Conservation (phyloP, 345 rosid species). For the Euphorbia pulcherrima region DNA sequence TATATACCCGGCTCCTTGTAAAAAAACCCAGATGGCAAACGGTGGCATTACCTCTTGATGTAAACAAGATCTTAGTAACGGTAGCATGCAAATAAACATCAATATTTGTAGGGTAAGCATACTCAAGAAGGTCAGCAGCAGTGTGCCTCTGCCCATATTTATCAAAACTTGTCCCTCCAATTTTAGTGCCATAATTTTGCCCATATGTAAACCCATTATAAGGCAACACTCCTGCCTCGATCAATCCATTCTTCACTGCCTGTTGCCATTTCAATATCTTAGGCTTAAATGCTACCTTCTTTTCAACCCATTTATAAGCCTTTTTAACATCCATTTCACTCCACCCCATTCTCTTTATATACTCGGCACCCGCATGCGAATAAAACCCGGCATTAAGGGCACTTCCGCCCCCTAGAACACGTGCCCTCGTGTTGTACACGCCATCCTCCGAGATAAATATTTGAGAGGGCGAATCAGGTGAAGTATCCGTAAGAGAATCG, state of each 20-base stretch:
- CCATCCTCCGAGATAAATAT: slow-evolving; percentile 72
- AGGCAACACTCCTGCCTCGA: slow-evolving; percentile 62
- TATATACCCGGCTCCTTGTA: too few species aligned
- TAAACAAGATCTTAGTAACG: slow-evolving; percentile 53
- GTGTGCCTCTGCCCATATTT: slow-evolving; percentile 63
- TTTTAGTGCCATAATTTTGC: slow-evolving; percentile 64
- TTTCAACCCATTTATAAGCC: slow-evolving; percentile 75
- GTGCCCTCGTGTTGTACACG: slow-evolving; percentile 66
- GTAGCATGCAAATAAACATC: slow-evolving; percentile 62
- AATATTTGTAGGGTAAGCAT: slow-evolving; percentile 47
- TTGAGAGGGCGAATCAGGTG: slow-evolving; percentile 57
- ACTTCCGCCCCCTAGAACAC: slow-evolving; percentile 85
- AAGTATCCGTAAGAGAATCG: slow-evolving; percentile 34
- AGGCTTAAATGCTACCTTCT: slow-evolving; percentile 56
- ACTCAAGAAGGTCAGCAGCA: slow-evolving; percentile 70
- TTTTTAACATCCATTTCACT: slow-evolving; percentile 36
- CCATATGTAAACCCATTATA: slow-evolving; percentile 66
- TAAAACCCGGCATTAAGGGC: slow-evolving; percentile 78
- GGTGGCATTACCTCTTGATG: slow-evolving; percentile 17
- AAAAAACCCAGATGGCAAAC: too few species aligned
- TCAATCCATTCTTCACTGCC: slow-evolving; percentile 63
- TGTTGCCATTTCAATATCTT: slow-evolving; percentile 60
- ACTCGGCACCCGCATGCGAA: slow-evolving; percentile 46
- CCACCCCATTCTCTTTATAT: slow-evolving; percentile 51
- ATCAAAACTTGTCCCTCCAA: slow-evolving; percentile 74